Conservation (phyloP, 1,284 basidiomycete species). For the Sanghuangporus weigelae region DNA sequence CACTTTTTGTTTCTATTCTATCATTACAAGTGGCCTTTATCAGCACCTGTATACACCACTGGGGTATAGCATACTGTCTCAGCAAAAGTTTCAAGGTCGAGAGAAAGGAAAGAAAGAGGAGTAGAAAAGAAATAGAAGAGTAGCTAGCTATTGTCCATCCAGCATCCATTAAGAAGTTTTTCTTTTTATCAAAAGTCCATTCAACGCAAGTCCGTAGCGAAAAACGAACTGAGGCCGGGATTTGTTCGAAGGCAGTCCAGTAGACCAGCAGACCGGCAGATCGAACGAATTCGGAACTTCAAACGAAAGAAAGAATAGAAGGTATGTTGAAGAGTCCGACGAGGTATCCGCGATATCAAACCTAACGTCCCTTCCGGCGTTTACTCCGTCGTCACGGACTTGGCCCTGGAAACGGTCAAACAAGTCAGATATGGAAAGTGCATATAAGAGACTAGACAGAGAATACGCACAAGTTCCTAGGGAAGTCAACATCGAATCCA, state of each 20-base stretch:
- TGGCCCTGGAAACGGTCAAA: constrained; percentile 49
- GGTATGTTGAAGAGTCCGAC: neutral
- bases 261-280: neutral
- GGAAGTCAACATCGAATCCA: constrained; percentile 98
- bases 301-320: neutral
- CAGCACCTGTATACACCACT: no score
- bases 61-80: no score
- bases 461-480: constrained; percentile 79
- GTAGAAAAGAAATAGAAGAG: no score
- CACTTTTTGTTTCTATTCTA: no score
- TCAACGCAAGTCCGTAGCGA: no score
- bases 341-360: neutral
- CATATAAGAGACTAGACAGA: constrained; percentile 9
- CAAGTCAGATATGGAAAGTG: constrained; percentile 16
- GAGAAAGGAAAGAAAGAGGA: no score
- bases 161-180: no score
- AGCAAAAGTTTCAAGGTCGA: no score
- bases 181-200: no score
- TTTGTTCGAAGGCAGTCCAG: neutral
- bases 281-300: neutral
- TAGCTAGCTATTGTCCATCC: no score
- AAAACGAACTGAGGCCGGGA: neutral
- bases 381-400: constrained; percentile 82
- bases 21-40: no score
- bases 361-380: neutral